Percentiles rank a stretch among this genome's conserved stretches.
Conservation (phyloP, 1,284 basidiomycete species). For the Cutaneotrichosporon spelunceum region DNA sequence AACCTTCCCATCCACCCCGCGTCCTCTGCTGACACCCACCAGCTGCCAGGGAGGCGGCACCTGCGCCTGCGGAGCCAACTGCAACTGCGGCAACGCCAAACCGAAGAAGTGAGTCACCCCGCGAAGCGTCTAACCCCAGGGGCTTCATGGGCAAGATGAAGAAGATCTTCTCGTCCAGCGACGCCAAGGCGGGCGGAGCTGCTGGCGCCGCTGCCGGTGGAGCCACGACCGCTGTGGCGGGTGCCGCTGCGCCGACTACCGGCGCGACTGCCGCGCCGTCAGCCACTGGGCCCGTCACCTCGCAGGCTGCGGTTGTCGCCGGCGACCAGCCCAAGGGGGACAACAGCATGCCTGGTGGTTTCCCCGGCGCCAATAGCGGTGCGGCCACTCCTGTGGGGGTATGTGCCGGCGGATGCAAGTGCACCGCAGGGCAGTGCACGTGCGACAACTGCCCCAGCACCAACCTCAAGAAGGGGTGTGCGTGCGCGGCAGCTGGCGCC, state of each 20-base stretch:
- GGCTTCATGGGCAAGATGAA: constrained; percentile 7
- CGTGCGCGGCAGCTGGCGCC: neutral
- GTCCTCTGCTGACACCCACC: neutral
- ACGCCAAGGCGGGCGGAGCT: neutral
- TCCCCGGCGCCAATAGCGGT: neutral
- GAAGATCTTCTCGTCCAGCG: constrained; percentile 5
- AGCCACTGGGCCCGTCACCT: neutral
- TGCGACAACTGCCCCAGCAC: neutral
- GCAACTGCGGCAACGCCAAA: constrained; percentile 13
- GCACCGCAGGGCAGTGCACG: neutral
- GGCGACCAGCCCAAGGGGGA: neutral
- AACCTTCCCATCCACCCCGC: neutral
- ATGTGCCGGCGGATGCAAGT: constrained; percentile 8
- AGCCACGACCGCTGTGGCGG: neutral
- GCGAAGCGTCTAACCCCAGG: neutral
- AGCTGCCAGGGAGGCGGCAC: constrained; percentile 21
- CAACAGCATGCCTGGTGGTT: neutral
- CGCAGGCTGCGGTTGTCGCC: neutral
- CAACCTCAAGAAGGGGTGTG: neutral
- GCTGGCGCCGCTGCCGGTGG: neutral
- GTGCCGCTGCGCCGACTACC: neutral
- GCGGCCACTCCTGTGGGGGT: neutral
- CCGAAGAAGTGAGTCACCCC: constrained; percentile 5
- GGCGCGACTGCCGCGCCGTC: neutral
- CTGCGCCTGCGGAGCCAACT: constrained; percentile 19